Conservation (phyloP, 2,329 filamentous ascomycete genomes). For the Simplicillium sp. region DNA sequence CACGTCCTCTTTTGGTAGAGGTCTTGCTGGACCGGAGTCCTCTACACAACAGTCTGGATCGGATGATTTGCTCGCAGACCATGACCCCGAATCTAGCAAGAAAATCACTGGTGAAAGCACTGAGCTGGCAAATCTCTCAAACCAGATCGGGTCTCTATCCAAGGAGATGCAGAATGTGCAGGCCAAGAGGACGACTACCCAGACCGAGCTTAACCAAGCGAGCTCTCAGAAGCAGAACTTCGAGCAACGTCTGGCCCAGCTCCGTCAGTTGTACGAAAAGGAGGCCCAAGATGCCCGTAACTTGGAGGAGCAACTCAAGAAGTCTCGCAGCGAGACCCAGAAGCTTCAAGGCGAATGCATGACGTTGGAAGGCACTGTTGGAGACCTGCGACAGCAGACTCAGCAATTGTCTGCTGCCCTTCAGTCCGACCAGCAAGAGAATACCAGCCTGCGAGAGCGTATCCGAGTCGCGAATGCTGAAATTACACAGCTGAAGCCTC, state of each 20-base stretch:
- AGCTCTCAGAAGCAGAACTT: slow-evolving; percentile 87
- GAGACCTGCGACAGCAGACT: slow-evolving; percentile 77
- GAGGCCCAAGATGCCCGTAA: slow-evolving; percentile 80
- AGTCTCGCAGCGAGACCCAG: slow-evolving; percentile 69
- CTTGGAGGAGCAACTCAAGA: slow-evolving; percentile 72
- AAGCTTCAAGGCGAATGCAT: slow-evolving; percentile 79
- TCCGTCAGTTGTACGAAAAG: slow-evolving; percentile 83
- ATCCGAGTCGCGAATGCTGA: slow-evolving; percentile 78
- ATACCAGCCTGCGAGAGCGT: slow-evolving; percentile 73
- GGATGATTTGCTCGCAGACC: slow-evolving; percentile 86
- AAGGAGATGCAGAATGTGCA: slow-evolving; percentile 94
- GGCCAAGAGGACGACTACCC: slow-evolving; percentile 65
- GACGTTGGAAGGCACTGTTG: slow-evolving; percentile 68
- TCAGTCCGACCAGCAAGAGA: slow-evolving; percentile 83
- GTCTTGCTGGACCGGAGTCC: slow-evolving; percentile 63
- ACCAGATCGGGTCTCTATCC: slow-evolving; percentile 82
- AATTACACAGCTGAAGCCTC: slow-evolving; percentile 74
- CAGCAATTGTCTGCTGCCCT: slow-evolving; percentile 64
- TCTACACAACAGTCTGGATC: slow-evolving; percentile 38
- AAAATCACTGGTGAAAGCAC: slow-evolving; percentile 82
- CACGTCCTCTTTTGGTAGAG: slow-evolving; percentile 84
- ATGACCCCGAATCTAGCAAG: slow-evolving; percentile 79
- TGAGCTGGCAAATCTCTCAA: slow-evolving; percentile 90
- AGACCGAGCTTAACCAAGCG: slow-evolving; percentile 73
- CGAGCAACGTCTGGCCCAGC: slow-evolving; percentile 76